A percentile compares a stretch with the other conserved stretches of the same genome.
phyloP scores from a whole-genome alignment of 2,329 filamentous ascomycete genomes.

The Ceratocystis smalleyi region DNA sequence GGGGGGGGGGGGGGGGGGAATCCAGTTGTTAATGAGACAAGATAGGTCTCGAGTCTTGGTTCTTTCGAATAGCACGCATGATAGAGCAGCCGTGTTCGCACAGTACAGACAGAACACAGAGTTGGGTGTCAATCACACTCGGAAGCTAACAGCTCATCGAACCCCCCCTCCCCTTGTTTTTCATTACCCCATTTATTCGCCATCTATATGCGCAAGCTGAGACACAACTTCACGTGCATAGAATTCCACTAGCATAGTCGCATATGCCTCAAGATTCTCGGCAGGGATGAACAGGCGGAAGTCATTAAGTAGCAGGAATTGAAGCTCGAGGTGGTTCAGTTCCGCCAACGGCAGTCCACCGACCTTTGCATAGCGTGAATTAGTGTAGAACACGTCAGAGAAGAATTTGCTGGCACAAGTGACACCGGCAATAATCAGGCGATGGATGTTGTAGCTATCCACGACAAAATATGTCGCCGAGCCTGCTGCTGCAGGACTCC shows the following conservation, averaged over 20 bases:
- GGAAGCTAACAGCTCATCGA: no score
- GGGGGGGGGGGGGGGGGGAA: not conserved
- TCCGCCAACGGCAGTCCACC: conserved; percentile 83
- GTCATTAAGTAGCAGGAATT: conserved; percentile 90
- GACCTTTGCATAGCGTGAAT: conserved; percentile 98
- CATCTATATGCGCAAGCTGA: not conserved
- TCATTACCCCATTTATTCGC: not conserved
- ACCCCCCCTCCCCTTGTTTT: no score
- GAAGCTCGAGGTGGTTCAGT: conserved; percentile 87
- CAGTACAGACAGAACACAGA: not conserved
- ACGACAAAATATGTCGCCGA: conserved; percentile 62
- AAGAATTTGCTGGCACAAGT: conserved; percentile 99
- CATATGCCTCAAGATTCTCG: conserved; percentile 91
- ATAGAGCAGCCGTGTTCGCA: not conserved
- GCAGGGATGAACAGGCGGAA: conserved; percentile 86
- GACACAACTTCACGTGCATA: conserved; percentile 76
- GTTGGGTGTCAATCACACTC: not conserved
- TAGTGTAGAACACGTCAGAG: conserved; percentile 96
- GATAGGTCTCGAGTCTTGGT: not conserved
- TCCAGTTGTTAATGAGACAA: not conserved
- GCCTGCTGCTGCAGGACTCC: not conserved
- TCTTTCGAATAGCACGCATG: not conserved
- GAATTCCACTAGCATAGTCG: conserved; percentile 96
- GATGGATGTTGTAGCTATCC: conserved; percentile 97
- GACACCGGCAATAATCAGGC: conserved; percentile 88